Percentiles rank a stretch among this genome's conserved stretches.
phyloP scores from a whole-genome alignment of 805 yeast species.

The Yarrowia yakushimensis region DNA sequence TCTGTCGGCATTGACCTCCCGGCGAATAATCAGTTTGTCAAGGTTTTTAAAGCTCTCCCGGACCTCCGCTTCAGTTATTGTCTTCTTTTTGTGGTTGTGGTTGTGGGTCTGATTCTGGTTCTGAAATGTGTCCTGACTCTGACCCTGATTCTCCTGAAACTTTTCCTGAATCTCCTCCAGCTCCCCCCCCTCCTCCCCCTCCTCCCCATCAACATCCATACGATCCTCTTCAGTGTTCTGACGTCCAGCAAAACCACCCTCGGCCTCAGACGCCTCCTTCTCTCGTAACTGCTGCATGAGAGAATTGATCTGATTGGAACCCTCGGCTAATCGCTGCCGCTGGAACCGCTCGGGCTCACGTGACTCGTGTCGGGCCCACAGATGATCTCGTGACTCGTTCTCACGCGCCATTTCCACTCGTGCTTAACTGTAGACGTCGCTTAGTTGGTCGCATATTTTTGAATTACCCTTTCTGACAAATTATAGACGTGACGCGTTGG shows the following conservation, averaged over 20 bases:
- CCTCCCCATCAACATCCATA: not conserved
- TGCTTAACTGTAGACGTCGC: no score
- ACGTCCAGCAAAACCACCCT: not conserved
- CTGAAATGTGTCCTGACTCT: no score
- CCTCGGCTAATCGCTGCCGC: not conserved
- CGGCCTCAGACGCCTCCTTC: not conserved
- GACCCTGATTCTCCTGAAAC: not conserved
- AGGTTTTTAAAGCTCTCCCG: no score
- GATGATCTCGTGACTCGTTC: no score
- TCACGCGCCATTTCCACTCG: no score
- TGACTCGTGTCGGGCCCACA: no score
- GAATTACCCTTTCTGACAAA: not conserved
- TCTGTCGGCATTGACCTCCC: no score
- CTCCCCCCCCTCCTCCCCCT: not conserved
- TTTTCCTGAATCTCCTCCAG: not conserved
- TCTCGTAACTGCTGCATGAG: not conserved
- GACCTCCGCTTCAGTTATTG: no score
- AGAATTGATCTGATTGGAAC: not conserved
- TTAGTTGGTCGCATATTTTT: no score
- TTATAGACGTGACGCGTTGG: not conserved
- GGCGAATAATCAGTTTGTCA: no score
- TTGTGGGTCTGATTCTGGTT: no score
- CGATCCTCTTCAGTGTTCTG: not conserved
- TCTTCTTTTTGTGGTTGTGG: no score
- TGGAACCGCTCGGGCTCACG: slow-evolving; percentile 11